These are phyloP conservation scores for Plasmodium chabaudi DNA, from an alignment of 169 alveolate genomes.

Conservation along the genomic window DNA sequence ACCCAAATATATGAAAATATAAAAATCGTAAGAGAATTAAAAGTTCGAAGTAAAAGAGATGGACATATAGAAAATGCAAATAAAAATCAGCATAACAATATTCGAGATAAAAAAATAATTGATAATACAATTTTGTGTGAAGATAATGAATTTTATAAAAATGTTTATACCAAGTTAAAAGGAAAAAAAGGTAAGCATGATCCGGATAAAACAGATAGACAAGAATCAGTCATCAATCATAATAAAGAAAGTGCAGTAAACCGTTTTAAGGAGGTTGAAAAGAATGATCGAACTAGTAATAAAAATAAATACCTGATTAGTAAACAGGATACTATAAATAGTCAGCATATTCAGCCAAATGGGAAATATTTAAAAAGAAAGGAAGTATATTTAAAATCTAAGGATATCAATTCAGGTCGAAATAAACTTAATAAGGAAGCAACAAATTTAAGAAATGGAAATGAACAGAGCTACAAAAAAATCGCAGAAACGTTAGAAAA, in stretches of 20 bases:
- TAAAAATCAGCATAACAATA: neutral
- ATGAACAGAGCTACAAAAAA: neutral
- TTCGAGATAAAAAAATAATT: neutral
- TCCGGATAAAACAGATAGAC: neutral
- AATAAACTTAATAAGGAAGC: neutral
- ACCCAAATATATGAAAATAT: slow-evolving; percentile 65
- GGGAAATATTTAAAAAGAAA: slow-evolving; percentile 25
- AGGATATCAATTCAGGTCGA: slow-evolving; percentile 3
- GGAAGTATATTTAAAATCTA: slow-evolving; percentile 58
- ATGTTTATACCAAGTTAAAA: slow-evolving; percentile 24
- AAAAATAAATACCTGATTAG: no score
- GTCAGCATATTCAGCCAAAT: neutral
- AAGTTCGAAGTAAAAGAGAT: neutral
- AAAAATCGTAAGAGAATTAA: slow-evolving; percentile 27
- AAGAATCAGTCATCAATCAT: neutral
- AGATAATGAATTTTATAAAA: slow-evolving; percentile 42
- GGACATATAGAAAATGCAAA: neutral
- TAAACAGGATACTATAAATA: neutral
- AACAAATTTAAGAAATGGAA: neutral
- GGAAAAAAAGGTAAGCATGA: neutral
- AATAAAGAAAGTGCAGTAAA: no score
- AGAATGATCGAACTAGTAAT: neutral
- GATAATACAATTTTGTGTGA: neutral
- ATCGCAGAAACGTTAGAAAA: neutral
- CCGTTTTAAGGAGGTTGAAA: neutral